Percentiles rank a stretch among this genome's conserved stretches.
Evolutionary conservation across 2,329 filamentous ascomycete genomes (phyloP).

Genomic region (Hypoxylon sp.): DNA sequence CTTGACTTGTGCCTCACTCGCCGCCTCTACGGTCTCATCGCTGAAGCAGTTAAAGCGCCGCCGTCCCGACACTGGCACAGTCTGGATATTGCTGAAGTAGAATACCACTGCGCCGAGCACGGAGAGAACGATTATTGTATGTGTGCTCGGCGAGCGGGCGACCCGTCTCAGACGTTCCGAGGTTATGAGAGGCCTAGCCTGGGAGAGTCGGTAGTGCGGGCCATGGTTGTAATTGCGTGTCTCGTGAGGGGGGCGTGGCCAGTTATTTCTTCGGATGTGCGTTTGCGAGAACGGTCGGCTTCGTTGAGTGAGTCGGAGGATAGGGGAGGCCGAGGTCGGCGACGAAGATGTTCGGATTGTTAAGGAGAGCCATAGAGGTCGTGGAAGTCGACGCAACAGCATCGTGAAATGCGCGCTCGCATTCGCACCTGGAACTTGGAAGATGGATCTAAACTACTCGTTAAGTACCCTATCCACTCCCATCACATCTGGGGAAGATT

Average conservation of each 20-base stretch:
- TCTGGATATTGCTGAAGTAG: constrained; percentile 79
- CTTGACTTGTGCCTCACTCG: constrained; percentile 69
- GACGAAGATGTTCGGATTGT: constrained; percentile 5
- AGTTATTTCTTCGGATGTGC: constrained; percentile 41
- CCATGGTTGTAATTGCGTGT: constrained; percentile 41
- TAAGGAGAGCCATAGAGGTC: constrained; percentile 29
- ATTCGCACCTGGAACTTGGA: not conserved
- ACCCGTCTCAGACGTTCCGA: constrained; percentile 53
- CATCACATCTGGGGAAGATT: not conserved
- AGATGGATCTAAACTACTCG: not conserved
- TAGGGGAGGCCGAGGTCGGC: constrained; percentile 4
- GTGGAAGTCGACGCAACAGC: constrained; percentile 40
- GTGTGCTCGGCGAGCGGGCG: constrained; percentile 57
- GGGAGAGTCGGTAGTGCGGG: constrained; percentile 40
- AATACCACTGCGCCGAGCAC: constrained; percentile 66
- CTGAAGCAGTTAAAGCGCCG: constrained; percentile 79
- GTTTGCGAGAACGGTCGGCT: constrained; percentile 46
- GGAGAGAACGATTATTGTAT: constrained; percentile 59
- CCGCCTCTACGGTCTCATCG: constrained; percentile 67
- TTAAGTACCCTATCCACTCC: not conserved
- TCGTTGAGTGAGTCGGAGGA: constrained; percentile 24
- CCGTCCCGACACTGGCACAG: constrained; percentile 79
- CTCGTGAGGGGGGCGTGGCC: constrained; percentile 43
- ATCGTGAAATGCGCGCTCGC: constrained; percentile 35
- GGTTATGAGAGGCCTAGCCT: constrained; percentile 59